phyloP scores from a whole-genome alignment of 495 filamentous ascomycete species.

The Cairneyella variabilis region DNA sequence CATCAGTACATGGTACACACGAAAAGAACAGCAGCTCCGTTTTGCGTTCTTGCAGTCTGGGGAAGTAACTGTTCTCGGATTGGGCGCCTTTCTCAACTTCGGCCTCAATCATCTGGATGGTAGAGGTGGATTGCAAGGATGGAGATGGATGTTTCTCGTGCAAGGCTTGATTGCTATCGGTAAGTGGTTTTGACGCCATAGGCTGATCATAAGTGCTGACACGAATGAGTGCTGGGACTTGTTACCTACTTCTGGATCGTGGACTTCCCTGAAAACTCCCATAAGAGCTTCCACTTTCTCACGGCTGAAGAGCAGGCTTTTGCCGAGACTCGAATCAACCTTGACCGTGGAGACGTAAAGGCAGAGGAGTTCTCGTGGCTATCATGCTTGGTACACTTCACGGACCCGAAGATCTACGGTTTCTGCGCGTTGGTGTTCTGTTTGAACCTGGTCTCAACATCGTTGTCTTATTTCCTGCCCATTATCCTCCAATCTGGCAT shows the following conservation, averaged over 20 bases:
- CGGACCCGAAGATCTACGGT: conserved; percentile 68
- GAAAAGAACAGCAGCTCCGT: conserved; percentile 68
- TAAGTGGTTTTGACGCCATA: conserved; percentile 6
- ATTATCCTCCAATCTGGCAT: conserved; percentile 70
- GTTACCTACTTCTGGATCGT: conserved; percentile 75
- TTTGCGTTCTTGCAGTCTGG: conserved; percentile 72
- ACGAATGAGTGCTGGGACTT: conserved; percentile 63
- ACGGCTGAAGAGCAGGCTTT: conserved; percentile 52
- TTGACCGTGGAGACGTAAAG: conserved; percentile 63
- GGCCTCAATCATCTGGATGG: conserved; percentile 65
- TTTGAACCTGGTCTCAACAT: conserved; percentile 66
- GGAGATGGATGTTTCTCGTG: conserved; percentile 76
- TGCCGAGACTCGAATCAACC: conserved; percentile 53
- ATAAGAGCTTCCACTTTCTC: conserved; percentile 60
- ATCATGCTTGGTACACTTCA: conserved; percentile 56
- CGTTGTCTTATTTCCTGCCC: conserved; percentile 65
- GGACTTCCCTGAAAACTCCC: conserved; percentile 70
- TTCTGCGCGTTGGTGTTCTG: conserved; percentile 72
- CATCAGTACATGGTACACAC: conserved; percentile 70
- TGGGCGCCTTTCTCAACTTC: conserved; percentile 69
- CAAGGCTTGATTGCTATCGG: conserved; percentile 58
- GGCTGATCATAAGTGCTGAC: conserved; percentile 39
- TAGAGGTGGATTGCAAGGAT: conserved; percentile 56
- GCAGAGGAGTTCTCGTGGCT: conserved; percentile 56
- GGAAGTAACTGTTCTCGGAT: conserved; percentile 64